phyloP scores from a whole-genome alignment of 768 basidiomycete genomes.

The Pleurotus cornucopiae region DNA sequence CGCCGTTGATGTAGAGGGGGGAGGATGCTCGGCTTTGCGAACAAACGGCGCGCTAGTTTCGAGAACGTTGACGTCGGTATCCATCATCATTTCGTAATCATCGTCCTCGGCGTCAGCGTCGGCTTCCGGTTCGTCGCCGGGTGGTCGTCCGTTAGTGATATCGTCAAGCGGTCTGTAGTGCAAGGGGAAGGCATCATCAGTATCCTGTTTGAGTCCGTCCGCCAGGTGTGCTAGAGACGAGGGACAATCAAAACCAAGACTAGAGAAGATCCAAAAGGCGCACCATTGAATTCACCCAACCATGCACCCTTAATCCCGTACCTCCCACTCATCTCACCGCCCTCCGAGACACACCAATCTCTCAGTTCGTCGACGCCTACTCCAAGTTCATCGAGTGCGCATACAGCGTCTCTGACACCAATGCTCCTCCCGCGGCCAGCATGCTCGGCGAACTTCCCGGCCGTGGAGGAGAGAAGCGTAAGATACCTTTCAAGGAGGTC shows the following conservation, averaged over 20 bases:
- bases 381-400: conserved; percentile 73
- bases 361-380: conserved; percentile 64
- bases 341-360: conserved; percentile 66
- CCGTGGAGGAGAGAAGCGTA: conserved; percentile 57
- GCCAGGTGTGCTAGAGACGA: conserved; percentile 50
- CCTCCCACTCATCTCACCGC: conserved; percentile 53
- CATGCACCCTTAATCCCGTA: conserved; percentile 66
- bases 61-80: conserved; percentile 20
- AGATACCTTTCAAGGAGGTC: conserved; percentile 77
- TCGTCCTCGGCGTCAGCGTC: conserved; percentile 25
- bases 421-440: conserved; percentile 61
- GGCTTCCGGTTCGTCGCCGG: conserved; percentile 24
- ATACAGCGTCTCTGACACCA: conserved; percentile 49
- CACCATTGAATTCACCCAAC: conserved; percentile 68
- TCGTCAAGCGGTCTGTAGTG: conserved; percentile 35
- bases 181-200: conserved; percentile 53
- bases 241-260: conserved; percentile 17
- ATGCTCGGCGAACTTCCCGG: conserved; percentile 71
- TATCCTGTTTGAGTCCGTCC: conserved; percentile 52
- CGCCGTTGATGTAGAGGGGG: conserved; percentile 5
- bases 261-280: conserved; percentile 25
- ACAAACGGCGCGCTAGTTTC: conserved; percentile 12
- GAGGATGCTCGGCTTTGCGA: conserved; percentile 25
- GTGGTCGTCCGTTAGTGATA: conserved; percentile 25
- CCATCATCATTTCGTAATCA: conserved; percentile 21